phyloP scores from a whole-genome alignment of 257 asterid genomes.

The Cinchona pubescens region DNA sequence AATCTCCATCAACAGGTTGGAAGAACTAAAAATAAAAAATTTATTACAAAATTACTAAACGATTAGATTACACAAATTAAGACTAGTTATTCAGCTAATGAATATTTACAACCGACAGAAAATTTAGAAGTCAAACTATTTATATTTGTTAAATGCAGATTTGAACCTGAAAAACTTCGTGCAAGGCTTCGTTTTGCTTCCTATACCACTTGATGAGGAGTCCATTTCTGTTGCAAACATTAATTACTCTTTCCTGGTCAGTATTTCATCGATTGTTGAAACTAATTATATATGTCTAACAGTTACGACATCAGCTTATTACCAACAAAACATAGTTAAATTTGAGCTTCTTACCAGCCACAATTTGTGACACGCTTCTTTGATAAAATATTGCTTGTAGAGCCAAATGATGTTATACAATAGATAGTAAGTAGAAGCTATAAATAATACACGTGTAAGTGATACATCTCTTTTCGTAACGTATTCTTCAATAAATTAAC shows the following conservation, averaged over 20 bases:
- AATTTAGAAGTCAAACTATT: conserved; percentile 18
- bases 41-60: not conserved
- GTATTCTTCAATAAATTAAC: not conserved
- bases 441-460: not conserved
- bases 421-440: not conserved
- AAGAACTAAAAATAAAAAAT: not conserved
- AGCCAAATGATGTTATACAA: not conserved
- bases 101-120: not conserved
- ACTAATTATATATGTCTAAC: conserved; percentile 22
- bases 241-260: conserved; percentile 70
- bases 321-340: conserved; percentile 5
- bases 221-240: conserved; percentile 91
- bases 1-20: not conserved
- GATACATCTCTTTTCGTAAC: not conserved
- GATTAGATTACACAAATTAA: not conserved
- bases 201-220: conserved; percentile 90
- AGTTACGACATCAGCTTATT: conserved; percentile 8
- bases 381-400: conserved; percentile 6
- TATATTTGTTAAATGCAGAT: conserved; percentile 59
- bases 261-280: conserved; percentile 35
- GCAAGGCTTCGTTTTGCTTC: conserved; percentile 99
- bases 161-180: conserved; percentile 99
- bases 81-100: not conserved
- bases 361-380: not conserved
- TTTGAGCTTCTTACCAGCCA: conserved; percentile 9